Evolutionary conservation across 2,329 filamentous ascomycete genomes (phyloP).

Genomic region (Xylaria arbuscula): DNA sequence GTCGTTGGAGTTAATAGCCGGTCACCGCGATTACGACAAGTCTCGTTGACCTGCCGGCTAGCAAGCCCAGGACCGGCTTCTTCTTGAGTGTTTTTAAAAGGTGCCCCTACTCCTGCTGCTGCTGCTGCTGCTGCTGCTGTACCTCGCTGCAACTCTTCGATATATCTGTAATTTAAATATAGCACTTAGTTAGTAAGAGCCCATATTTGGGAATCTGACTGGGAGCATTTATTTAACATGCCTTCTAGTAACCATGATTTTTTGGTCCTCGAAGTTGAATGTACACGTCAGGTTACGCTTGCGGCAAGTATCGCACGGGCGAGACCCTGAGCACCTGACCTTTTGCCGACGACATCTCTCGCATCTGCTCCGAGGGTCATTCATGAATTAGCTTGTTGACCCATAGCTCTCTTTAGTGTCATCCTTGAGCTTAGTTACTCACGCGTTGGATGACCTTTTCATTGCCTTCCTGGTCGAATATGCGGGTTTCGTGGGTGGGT

Average conservation of each 20-base stretch:
- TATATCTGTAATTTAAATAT: slow-evolving; percentile 7
- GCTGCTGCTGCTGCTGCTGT: neutral
- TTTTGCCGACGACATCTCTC: slow-evolving; percentile 18
- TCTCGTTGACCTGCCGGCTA: neutral
- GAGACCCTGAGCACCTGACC: slow-evolving; percentile 13
- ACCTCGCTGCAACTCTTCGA: slow-evolving; percentile 17
- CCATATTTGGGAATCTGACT: neutral
- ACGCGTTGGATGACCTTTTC: slow-evolving; percentile 21
- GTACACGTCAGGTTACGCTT: slow-evolving; percentile 16
- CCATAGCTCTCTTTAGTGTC: neutral
- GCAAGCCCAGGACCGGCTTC: neutral
- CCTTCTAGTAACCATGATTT: slow-evolving; percentile 20
- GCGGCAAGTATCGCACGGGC: slow-evolving; percentile 10
- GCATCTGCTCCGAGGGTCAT: slow-evolving; percentile 4
- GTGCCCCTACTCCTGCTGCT: neutral
- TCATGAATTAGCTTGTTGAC: neutral
- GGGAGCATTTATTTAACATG: neutral
- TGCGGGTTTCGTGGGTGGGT: neutral
- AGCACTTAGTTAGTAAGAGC: neutral
- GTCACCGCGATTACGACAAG: neutral
- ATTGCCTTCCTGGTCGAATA: neutral
- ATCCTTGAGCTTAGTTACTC: neutral
- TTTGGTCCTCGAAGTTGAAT: slow-evolving; percentile 13
- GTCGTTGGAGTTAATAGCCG: slow-evolving; percentile 9
- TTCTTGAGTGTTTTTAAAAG: neutral